phyloP scores from a whole-genome alignment of 2,329 filamentous ascomycete species.

The Aspergillus sp. region DNA sequence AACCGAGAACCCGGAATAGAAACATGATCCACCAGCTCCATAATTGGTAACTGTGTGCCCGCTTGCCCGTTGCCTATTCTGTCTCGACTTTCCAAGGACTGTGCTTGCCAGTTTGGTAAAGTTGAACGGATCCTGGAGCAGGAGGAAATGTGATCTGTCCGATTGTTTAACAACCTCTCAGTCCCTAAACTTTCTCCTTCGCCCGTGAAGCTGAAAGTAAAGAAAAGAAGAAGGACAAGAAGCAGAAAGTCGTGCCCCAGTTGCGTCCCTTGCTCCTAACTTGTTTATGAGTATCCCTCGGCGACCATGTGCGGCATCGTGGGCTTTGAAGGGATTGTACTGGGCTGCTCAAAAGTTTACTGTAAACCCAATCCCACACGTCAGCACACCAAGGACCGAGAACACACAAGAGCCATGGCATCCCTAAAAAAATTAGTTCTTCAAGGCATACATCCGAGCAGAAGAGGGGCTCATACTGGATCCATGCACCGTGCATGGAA shows the following conservation, averaged over 20 bases:
- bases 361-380: neutral
- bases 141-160: conserved; percentile 17
- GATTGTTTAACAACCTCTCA: neutral
- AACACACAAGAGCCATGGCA: neutral
- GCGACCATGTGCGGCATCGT: neutral
- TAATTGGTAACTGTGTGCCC: conserved; percentile 14
- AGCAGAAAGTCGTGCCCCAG: neutral
- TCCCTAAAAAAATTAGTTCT: neutral
- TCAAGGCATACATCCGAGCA: neutral
- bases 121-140: neutral
- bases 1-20: conserved; percentile 1
- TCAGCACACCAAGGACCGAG: neutral
- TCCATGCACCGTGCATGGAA: neutral
- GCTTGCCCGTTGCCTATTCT: conserved; percentile 21
- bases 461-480: neutral
- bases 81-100: neutral
- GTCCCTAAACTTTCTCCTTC: too few relatives aligned
- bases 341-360: neutral
- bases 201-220: neutral
- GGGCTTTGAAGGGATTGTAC: neutral
- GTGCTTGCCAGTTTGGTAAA: neutral
- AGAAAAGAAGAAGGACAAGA: too few relatives aligned
- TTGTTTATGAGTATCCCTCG: neutral
- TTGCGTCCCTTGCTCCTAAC: neutral
- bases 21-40: conserved; percentile 7